Evolutionary conservation across 257 asterid genomes (phyloP).

Genomic region (Gentiana macrophylla): DNA sequence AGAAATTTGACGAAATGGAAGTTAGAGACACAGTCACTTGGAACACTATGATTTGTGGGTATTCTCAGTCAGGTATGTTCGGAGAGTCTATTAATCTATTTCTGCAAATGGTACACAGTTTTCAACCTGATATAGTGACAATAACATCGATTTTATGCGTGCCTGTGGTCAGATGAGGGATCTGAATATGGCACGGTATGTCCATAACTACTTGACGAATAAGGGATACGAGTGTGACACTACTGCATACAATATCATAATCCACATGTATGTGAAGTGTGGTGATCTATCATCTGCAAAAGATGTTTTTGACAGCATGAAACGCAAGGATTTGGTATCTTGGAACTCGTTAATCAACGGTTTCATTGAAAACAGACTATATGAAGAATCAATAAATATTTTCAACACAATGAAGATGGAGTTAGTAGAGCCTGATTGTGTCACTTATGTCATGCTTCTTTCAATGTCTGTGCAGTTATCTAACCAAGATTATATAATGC

Average conservation of each 20-base stretch:
- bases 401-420: conserved; percentile 41
- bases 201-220: conserved; percentile 51
- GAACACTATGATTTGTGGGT: conserved; percentile 70
- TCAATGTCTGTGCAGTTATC: conserved; percentile 30
- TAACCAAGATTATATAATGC: conserved; percentile 26
- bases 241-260: conserved; percentile 36
- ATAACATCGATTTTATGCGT: conserved; percentile 48
- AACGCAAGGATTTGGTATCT: conserved; percentile 55
- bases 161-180: conserved; percentile 63
- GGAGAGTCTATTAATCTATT: conserved; percentile 46
- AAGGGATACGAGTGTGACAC: conserved; percentile 42
- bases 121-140: conserved; percentile 57
- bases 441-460: conserved; percentile 50
- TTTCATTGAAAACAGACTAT: conserved; percentile 29
- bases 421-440: conserved; percentile 40
- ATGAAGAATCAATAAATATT: conserved; percentile 47
- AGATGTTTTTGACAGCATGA: conserved; percentile 48
- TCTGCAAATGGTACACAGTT: conserved; percentile 36
- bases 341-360: conserved; percentile 73
- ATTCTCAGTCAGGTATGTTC: conserved; percentile 34
- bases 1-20: conserved; percentile 50
- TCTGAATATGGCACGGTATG: conserved; percentile 42
- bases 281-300: conserved; percentile 47
- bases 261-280: conserved; percentile 78
- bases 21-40: conserved; percentile 54